Evolutionary conservation across 805 yeast species (phyloP).

Genomic region (Metschnikowia santaceciliae): DNA sequence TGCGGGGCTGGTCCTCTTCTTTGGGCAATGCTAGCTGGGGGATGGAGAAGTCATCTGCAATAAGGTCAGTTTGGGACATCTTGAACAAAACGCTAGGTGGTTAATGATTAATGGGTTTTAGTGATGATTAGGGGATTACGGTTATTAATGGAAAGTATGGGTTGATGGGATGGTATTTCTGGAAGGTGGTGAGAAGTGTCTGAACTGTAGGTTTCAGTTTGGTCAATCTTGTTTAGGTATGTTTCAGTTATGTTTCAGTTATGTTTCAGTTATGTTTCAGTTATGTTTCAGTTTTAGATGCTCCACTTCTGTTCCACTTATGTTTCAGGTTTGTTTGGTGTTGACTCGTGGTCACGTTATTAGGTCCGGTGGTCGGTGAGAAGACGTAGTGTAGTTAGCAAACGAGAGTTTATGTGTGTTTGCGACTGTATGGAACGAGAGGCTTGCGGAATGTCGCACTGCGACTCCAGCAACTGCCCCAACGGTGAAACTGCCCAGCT

Average conservation of each 20-base stretch:
- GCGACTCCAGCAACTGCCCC: not conserved
- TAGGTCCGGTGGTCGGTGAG: not conserved
- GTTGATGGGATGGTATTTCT: no score
- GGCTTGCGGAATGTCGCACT: not conserved
- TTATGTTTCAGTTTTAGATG: no score
- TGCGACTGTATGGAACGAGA: constrained; percentile 2
- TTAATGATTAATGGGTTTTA: no score
- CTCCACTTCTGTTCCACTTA: no score
- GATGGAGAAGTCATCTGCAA: constrained; percentile 6
- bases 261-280: not conserved
- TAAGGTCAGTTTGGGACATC: constrained; percentile 3
- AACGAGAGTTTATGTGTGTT: not conserved
- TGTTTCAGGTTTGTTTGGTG: not conserved
- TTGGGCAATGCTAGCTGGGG: constrained; percentile 10
- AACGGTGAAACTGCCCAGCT: no score
- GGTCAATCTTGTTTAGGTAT: no score
- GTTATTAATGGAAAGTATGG: not conserved
- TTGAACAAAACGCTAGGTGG: no score
- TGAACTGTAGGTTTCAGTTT: no score
- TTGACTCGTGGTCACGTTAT: not conserved
- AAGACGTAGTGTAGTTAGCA: not conserved
- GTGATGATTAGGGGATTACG: no score
- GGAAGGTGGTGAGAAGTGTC: no score
- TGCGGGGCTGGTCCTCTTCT: not conserved
- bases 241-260: no score